A percentile compares a stretch with the other conserved stretches of the same genome.
phyloP scores from a whole-genome alignment of 257 asterid species.

The Fraxinus anomala region DNA sequence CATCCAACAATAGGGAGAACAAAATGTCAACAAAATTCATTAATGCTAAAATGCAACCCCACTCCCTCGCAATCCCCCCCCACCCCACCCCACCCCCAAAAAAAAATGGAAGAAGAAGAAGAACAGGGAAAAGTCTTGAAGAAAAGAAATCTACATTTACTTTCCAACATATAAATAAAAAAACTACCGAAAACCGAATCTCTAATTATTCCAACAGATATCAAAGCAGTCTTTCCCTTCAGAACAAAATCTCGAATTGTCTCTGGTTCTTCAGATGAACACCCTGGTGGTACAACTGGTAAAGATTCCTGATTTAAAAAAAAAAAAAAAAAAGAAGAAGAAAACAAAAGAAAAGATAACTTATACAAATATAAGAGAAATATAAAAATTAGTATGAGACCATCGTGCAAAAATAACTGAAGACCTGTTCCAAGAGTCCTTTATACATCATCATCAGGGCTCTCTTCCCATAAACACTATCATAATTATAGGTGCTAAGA shows the following conservation, averaged over 20 bases:
- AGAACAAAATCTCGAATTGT: constrained; percentile 63
- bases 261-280: constrained; percentile 74
- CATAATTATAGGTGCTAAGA: constrained; percentile 93
- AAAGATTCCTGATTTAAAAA: constrained; percentile 56
- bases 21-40: not conserved
- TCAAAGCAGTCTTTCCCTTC: constrained; percentile 86
- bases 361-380: not conserved
- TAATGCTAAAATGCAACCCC: not conserved
- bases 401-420: constrained; percentile 19
- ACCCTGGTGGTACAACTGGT: constrained; percentile 86
- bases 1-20: not conserved
- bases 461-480: constrained; percentile 85
- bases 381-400: constrained; percentile 21
- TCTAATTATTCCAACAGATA: constrained; percentile 88
- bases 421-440: constrained; percentile 90
- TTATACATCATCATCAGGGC: constrained; percentile 76
- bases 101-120: not conserved
- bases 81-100: not conserved
- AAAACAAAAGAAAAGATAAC: not conserved
- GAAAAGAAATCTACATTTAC: constrained; percentile 5
- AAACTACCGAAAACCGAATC: constrained; percentile 74
- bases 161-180: constrained; percentile 3
- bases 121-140: not conserved
- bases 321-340: constrained; percentile 4
- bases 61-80: not conserved